These are phyloP conservation scores for Elymus sibiricus DNA, from an alignment of 176 grass and related monocot species.

Conservation along the genomic window DNA sequence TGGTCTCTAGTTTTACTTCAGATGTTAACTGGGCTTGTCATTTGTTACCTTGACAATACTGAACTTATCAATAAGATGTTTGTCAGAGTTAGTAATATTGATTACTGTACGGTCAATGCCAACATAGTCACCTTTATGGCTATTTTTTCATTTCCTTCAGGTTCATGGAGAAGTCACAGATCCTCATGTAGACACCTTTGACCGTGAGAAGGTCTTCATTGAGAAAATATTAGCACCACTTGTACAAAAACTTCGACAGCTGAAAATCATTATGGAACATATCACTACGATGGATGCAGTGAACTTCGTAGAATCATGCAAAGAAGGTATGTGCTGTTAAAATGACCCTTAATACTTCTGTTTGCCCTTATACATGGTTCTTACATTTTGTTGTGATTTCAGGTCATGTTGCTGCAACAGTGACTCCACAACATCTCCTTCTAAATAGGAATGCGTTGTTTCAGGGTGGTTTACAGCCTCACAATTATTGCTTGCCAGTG, in stretches of 20 bases:
- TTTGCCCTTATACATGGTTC: background rate
- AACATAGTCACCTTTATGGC: constrained; percentile 7
- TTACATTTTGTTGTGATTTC: constrained; percentile 24
- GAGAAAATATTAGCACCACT: constrained; percentile 76
- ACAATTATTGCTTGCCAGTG: constrained; percentile 91
- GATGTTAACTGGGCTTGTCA: background rate
- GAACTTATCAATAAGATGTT: background rate
- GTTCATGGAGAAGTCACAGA: constrained; percentile 98
- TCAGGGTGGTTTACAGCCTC: constrained; percentile 90
- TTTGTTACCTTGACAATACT: background rate
- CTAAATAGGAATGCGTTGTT: constrained; percentile 94
- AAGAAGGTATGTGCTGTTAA: constrained; percentile 44
- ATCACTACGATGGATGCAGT: constrained; percentile 88
- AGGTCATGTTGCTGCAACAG: constrained; percentile 88
- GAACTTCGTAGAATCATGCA: constrained; percentile 79
- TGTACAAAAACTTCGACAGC: constrained; percentile 57
- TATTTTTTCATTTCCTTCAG: constrained; percentile 41
- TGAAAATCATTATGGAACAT: constrained; percentile 89
- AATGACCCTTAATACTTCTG: constrained; percentile 4
- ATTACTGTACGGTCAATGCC: background rate
- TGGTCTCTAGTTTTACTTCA: background rate
- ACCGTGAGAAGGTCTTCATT: constrained; percentile 85
- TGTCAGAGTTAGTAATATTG: background rate
- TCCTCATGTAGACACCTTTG: constrained; percentile 89
- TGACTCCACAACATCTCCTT: constrained; percentile 91